A percentile compares a stretch with the other conserved stretches of the same genome.
Evolutionary conservation across 2,329 filamentous ascomycete species (phyloP).

Genomic region (Pseudocercospora vitis): DNA sequence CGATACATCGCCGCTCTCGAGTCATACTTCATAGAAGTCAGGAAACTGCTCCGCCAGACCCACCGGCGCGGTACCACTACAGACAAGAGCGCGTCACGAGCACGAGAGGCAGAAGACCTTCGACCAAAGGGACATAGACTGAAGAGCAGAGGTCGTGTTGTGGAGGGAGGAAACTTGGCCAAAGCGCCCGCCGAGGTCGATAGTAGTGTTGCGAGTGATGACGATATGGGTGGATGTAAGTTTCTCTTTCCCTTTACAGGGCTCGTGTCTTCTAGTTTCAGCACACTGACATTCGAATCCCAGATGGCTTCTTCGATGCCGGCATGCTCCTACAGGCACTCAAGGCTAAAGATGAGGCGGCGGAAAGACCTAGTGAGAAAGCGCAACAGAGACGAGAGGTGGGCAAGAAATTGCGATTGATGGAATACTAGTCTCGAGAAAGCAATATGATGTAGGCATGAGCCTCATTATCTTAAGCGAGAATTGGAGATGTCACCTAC

Average conservation of each 20-base stretch:
- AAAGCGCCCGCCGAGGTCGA: conserved; percentile 15
- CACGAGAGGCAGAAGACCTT: conserved; percentile 60
- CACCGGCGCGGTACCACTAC: conserved; percentile 55
- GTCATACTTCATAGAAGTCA: conserved; percentile 84
- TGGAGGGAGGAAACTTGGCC: conserved; percentile 42
- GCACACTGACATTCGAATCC: not conserved
- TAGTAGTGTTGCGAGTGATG: conserved; percentile 69
- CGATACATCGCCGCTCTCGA: conserved; percentile 89
- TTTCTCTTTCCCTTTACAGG: conserved; percentile 34
- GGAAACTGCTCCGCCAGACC: conserved; percentile 75
- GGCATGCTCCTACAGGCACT: conserved; percentile 90
- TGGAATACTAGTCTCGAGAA: conserved; percentile 59
- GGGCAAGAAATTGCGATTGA: conserved; percentile 70
- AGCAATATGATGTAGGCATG: too few species aligned
- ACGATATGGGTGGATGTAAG: conserved; percentile 80
- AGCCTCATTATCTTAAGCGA: not conserved
- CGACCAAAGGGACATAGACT: conserved; percentile 42
- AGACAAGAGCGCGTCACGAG: conserved; percentile 57
- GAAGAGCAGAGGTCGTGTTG: conserved; percentile 72
- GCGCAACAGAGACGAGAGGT: conserved; percentile 66
- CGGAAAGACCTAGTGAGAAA: conserved; percentile 53
- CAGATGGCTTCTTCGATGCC: conserved; percentile 96
- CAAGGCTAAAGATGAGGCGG: conserved; percentile 62
- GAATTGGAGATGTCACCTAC: not conserved
- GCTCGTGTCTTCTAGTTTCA: not conserved